phyloP scores from a whole-genome alignment of 2,329 filamentous ascomycete species.

The Corniculantispora saksenae region DNA sequence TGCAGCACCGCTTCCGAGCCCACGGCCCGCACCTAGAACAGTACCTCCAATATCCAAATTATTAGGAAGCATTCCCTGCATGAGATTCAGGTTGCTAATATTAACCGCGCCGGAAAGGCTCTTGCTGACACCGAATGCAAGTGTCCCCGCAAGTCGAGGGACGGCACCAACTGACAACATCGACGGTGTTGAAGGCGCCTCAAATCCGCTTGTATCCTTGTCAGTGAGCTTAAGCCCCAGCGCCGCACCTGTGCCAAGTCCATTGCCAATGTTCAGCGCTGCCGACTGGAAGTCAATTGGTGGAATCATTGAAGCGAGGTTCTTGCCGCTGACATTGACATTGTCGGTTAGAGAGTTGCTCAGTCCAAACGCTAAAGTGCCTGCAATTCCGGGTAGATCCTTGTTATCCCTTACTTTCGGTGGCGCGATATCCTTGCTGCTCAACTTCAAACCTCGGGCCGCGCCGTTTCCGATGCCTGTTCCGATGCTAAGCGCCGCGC shows the following conservation, averaged over 20 bases:
- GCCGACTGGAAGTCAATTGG: constrained; percentile 6
- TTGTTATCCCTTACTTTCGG: neutral
- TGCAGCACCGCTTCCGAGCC: constrained; percentile 5
- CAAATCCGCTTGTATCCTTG: neutral
- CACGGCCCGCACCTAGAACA: constrained; percentile 1
- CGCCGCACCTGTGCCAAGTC: constrained; percentile 1
- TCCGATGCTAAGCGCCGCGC: constrained; percentile 21
- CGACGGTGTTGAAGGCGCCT: neutral
- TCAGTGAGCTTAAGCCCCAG: constrained; percentile 1
- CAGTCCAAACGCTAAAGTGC: constrained; percentile 23
- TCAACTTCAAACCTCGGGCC: constrained; percentile 21
- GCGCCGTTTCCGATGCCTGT: constrained; percentile 22
- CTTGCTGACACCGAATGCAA: constrained; percentile 12
- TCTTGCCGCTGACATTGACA: constrained; percentile 1
- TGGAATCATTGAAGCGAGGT: neutral
- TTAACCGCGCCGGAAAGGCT: constrained; percentile 6
- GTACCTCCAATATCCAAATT: neutral
- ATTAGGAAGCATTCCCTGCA: neutral
- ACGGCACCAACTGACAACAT: neutral
- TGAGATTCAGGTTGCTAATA: neutral
- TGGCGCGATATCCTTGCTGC: constrained; percentile 14
- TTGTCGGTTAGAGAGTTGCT: constrained; percentile 23
- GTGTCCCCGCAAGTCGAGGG: neutral
- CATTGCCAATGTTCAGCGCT: constrained; percentile 7
- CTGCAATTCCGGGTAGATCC: constrained; percentile 18